phyloP scores from a whole-genome alignment of 495 filamentous ascomycete species.

The Aspergillus kassunensis region DNA sequence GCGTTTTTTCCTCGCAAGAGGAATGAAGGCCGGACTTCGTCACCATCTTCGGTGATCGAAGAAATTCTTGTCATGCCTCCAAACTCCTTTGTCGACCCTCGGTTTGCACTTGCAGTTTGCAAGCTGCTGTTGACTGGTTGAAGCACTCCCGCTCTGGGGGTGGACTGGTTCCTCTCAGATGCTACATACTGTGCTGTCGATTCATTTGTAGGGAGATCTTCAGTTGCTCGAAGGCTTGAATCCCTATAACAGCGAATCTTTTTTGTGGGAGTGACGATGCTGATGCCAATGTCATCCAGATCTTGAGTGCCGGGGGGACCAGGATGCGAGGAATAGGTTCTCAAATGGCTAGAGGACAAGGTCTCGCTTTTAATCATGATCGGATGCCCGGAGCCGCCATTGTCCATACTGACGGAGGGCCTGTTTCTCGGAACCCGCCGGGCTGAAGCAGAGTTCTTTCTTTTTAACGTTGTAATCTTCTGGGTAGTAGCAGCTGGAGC shows the following conservation, averaged over 20 bases:
- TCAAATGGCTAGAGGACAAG: slow-evolving; percentile 33
- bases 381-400: slow-evolving; percentile 13
- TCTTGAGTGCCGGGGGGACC: slow-evolving; percentile 54
- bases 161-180: background rate
- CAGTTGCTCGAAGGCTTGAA: background rate
- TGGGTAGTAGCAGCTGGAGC: slow-evolving; percentile 40
- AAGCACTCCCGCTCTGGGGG: slow-evolving; percentile 14
- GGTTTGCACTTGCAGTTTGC: slow-evolving; percentile 1
- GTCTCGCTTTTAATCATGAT: slow-evolving; percentile 31
- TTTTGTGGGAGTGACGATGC: slow-evolving; percentile 59
- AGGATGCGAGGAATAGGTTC: slow-evolving; percentile 21
- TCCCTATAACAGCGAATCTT: slow-evolving; percentile 34
- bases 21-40: slow-evolving; percentile 14
- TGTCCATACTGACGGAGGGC: background rate
- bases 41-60: slow-evolving; percentile 41
- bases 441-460: slow-evolving; percentile 18
- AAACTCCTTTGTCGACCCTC: slow-evolving; percentile 13
- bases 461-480: slow-evolving; percentile 21
- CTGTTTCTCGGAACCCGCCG: background rate
- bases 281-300: slow-evolving; percentile 63
- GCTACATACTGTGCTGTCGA: background rate
- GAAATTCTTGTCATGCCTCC: slow-evolving; percentile 10
- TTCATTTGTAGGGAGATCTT: background rate
- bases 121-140: slow-evolving; percentile 24
- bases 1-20: background rate